These are phyloP conservation scores for Aspergillus candidus DNA, from an alignment of 2,329 filamentous ascomycete species.

Conservation along the genomic window DNA sequence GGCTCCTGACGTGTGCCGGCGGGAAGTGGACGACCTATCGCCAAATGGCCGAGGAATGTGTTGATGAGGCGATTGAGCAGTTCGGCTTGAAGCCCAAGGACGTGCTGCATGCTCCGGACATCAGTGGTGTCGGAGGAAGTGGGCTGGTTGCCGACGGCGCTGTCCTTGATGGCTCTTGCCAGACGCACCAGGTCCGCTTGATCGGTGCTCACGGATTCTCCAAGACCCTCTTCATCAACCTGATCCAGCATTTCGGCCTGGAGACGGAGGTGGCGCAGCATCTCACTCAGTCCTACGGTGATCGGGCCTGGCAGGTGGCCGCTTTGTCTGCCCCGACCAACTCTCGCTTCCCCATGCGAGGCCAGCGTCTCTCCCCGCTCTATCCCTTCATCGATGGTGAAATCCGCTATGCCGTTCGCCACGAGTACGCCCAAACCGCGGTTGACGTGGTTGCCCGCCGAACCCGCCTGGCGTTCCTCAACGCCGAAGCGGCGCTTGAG, in stretches of 20 bases:
- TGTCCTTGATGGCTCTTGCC: slow-evolving; percentile 65
- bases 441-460: slow-evolving; percentile 81
- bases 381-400: slow-evolving; percentile 93
- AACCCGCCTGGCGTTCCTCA: slow-evolving; percentile 81
- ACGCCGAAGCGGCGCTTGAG: slow-evolving; percentile 84
- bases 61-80: slow-evolving; percentile 68
- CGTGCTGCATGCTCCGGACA: slow-evolving; percentile 55
- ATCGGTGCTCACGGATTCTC: slow-evolving; percentile 82
- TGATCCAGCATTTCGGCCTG: slow-evolving; percentile 87
- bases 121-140: slow-evolving; percentile 67
- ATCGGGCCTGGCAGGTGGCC: slow-evolving; percentile 86
- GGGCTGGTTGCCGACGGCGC: slow-evolving; percentile 65
- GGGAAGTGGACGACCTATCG: slow-evolving; percentile 93
- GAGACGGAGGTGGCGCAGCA: slow-evolving; percentile 91
- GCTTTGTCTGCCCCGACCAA: slow-evolving; percentile 71
- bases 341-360: slow-evolving; percentile 73
- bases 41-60: slow-evolving; percentile 86
- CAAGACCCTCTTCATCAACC: slow-evolving; percentile 87
- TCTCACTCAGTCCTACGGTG: slow-evolving; percentile 79
- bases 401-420: slow-evolving; percentile 75
- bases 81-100: slow-evolving; percentile 58
- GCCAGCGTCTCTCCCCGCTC: slow-evolving; percentile 68
- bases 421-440: slow-evolving; percentile 89
- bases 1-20: slow-evolving; percentile 76
- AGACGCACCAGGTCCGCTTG: slow-evolving; percentile 75